These are phyloP conservation scores for Naematelia encephala DNA, from an alignment of 768 basidiomycete species.

Conservation along the genomic window DNA sequence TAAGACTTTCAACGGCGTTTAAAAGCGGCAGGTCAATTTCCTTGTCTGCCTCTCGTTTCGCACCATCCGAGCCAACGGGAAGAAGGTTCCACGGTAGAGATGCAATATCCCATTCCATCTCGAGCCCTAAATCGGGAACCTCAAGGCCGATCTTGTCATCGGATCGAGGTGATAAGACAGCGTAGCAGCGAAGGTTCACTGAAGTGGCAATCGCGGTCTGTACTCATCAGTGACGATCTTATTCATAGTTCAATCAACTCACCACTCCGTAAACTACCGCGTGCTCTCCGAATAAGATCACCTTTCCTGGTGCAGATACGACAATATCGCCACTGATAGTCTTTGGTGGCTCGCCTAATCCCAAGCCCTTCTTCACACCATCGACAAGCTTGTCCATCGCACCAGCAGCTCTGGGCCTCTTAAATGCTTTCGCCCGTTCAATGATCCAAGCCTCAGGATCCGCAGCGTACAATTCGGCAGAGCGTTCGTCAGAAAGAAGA, in stretches of 20 bases:
- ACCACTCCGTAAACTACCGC: slow-evolving; percentile 97
- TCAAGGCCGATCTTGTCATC: slow-evolving; percentile 71
- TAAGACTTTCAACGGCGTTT: slow-evolving; percentile 61
- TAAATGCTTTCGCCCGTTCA: slow-evolving; percentile 45
- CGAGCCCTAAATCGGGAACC: slow-evolving; percentile 69
- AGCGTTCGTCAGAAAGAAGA: slow-evolving; percentile 14
- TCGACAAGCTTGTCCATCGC: slow-evolving; percentile 29
- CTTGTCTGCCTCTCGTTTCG: slow-evolving; percentile 53
- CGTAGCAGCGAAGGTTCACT: slow-evolving; percentile 92
- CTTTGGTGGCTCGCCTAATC: slow-evolving; percentile 16
- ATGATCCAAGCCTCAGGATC: slow-evolving; percentile 43
- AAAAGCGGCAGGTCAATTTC: slow-evolving; percentile 70
- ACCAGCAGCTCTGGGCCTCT: slow-evolving; percentile 23
- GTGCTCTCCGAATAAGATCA: slow-evolving; percentile 97
- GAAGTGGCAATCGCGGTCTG: slow-evolving; percentile 93
- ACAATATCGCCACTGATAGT: slow-evolving; percentile 53
- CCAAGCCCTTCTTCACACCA: slow-evolving; percentile 35
- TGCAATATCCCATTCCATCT: slow-evolving; percentile 76
- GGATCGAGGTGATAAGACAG: slow-evolving; percentile 68
- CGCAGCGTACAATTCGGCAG: slow-evolving; percentile 32
- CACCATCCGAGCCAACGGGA: slow-evolving; percentile 53
- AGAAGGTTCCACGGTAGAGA: slow-evolving; percentile 41
- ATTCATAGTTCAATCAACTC: slow-evolving; percentile 51
- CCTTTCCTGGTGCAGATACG: slow-evolving; percentile 93
- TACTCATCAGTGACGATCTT: slow-evolving; percentile 14